Base-by-base conservation (phyloP, 768 basidiomycete species). In the Tricholoma terreum region DNA sequence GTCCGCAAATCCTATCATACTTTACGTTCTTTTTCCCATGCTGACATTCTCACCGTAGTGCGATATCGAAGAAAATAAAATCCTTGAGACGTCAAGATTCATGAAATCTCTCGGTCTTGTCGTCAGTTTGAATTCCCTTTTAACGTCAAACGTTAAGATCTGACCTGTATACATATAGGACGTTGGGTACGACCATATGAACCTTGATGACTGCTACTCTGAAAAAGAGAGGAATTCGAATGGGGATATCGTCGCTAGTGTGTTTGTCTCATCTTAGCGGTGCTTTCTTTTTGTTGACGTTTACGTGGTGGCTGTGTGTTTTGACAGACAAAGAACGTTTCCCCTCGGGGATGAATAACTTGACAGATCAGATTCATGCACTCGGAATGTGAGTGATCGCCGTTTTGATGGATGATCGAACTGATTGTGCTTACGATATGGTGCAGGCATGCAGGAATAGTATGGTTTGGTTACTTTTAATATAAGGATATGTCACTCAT, bases 191-290 rank as follows among this genome's bases (percentile, higher is more conserved):
- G 72, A 77, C 46, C 76, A 80, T 57, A 72, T 87, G 61, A 86
- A 86, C 62, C 73, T 87, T 51, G 85, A 87, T 59, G 85, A 87
- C 62, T 87, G 85, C 61, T 87, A 81, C 55, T 77, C 85, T 0
- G 81, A 84, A 69, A 83, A 77, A 60, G 73, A 79, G 50, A 75
- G 85, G 10, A 81, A 71, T 46, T 68, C 74, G 1, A 64, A 58
- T 17, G 84, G 86, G 3, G 73, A 82, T 60, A 79, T 87, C 15
- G 71, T 83, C 50, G 81, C 77, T 58, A 75, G 85, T 85, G 38
- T 52, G 70, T 51, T 3, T 33, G 35, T 45, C 11, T 9, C 21
- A 6, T 15, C 8, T 21, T 46, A 4, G 15, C 36, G 8, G 7
- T 9, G 19, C 21, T 7, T 43, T 9, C 11, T n/a, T 42, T 19